Base-by-base conservation (phyloP, 306 rosid genomes). In the Trichosanthes cucumerina region DNA sequence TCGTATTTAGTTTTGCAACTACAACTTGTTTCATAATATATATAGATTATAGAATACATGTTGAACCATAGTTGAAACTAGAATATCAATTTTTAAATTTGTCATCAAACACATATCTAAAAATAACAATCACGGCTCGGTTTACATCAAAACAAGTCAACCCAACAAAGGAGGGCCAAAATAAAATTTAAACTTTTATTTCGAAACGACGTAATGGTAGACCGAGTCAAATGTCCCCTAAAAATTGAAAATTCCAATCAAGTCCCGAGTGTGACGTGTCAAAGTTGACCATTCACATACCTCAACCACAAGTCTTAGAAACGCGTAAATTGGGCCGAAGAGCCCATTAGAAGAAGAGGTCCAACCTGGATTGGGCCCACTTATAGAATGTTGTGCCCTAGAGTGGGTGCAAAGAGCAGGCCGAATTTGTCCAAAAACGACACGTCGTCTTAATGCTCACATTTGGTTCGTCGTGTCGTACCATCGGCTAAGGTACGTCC, bases 241-340 rank as follows among this genome's bases (percentile, higher is more conserved):
- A 5, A 59, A 24, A 24, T 59, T 4, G 18, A 59, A 59, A 11
- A 59, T 9, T 13, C 66, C 18, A 11, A 11, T 9, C 4, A 59
- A 26, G 38, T 31, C 38, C 68, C 39, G 5, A 28, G 2, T 7
- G 41, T 60, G 38, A 60, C 68, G 68, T 60, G 39, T 33, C 41
- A 28, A 28, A 12, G 38, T 31, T 31, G 39, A 59, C 12, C 7
- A 13, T 63, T 63, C 23, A n/a, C 0, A 9, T 6, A 19, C 1
- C 33, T 0, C 26, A 58, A 23, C 64, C 64, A 63, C 43, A 63
- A 64, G 13, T 64, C 16, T 33, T 36, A 21, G 23, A 38, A 36
- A 36, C 73, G 49, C 73, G 73, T 66, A 19, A 36, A n/a, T 66
- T 66, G 73, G 73, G 73, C 73, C 73, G 24, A 66, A 11, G 49